phyloP scores from a whole-genome alignment of 1,139 yeast genomes.

The Cylindricascospora bacillispora region DNA sequence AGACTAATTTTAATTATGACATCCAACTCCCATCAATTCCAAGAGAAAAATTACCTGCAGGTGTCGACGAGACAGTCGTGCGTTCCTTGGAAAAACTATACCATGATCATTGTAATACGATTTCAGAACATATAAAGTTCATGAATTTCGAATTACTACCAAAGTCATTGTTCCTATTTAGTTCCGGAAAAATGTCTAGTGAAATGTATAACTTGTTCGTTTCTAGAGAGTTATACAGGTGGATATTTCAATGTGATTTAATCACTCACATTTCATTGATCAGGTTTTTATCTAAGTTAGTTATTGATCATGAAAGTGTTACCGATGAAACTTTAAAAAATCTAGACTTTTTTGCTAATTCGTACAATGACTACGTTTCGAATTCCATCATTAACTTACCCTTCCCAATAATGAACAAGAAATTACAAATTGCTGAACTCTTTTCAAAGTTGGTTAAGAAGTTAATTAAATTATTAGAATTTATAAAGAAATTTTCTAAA shows the following conservation, averaged over 20 bases:
- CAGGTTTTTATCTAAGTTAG: slow-evolving; percentile 1
- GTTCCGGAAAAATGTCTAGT: slow-evolving; percentile 42
- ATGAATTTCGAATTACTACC: slow-evolving; percentile 55
- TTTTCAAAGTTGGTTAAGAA: slow-evolving; percentile 1
- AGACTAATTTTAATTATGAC: too few relatives aligned
- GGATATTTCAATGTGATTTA: slow-evolving; percentile 60
- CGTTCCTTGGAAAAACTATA: slow-evolving; percentile 1
- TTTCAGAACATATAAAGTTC: slow-evolving; percentile 33
- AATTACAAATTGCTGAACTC: neutral
- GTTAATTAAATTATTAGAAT: slow-evolving; percentile 1
- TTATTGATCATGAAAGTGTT: slow-evolving; percentile 1
- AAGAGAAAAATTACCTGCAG: slow-evolving; percentile 1
- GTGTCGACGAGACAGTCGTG: too few relatives aligned
- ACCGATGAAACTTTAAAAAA: neutral
- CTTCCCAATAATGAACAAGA: neutral
- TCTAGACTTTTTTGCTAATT: neutral
- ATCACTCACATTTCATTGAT: slow-evolving; percentile 31
- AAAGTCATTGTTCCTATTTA: slow-evolving; percentile 41
- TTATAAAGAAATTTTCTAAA: slow-evolving; percentile 1
- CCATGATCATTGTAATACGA: neutral
- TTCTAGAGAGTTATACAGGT: slow-evolving; percentile 37
- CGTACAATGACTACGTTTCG: neutral
- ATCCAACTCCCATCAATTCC: too few relatives aligned
- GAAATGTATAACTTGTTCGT: slow-evolving; percentile 53
- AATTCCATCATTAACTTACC: neutral